These are phyloP conservation scores for Kwoniella shivajii DNA, from an alignment of 1,284 basidiomycete genomes.

Conservation along the genomic window DNA sequence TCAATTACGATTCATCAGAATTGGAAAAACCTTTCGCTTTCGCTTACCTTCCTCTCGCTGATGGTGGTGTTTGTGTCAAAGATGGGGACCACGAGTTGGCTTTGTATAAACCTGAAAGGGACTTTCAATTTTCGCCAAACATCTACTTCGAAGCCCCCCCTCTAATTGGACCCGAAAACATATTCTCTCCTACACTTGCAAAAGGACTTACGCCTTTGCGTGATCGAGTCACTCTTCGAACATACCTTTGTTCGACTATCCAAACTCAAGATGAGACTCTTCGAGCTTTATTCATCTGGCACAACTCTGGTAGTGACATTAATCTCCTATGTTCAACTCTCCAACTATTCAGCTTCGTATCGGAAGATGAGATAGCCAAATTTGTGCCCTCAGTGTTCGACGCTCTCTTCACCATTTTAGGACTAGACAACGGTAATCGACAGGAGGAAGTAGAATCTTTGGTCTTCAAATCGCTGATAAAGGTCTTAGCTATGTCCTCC, in stretches of 20 bases:
- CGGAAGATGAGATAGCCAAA: slow-evolving; percentile 91
- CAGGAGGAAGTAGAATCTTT: slow-evolving; percentile 76
- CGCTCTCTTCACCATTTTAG: slow-evolving; percentile 85
- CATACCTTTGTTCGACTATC: slow-evolving; percentile 87
- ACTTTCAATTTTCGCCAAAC: slow-evolving; percentile 64
- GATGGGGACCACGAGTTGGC: slow-evolving; percentile 87
- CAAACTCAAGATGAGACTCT: slow-evolving; percentile 91
- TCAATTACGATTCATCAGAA: slow-evolving; percentile 37
- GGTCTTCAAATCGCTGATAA: slow-evolving; percentile 88
- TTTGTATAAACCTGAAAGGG: slow-evolving; percentile 76
- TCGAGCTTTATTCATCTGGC: slow-evolving; percentile 80
- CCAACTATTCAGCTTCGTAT: slow-evolving; percentile 86
- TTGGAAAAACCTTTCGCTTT: slow-evolving; percentile 85
- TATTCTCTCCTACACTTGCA: slow-evolving; percentile 61
- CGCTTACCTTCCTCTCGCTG: slow-evolving; percentile 82
- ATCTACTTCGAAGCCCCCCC: slow-evolving; percentile 71
- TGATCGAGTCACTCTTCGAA: slow-evolving; percentile 79
- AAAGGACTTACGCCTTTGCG: slow-evolving; percentile 68
- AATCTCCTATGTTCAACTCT: slow-evolving; percentile 72
- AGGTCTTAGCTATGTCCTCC: slow-evolving; percentile 83
- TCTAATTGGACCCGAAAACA: slow-evolving; percentile 60
- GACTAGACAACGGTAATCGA: slow-evolving; percentile 68
- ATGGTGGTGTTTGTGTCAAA: slow-evolving; percentile 76
- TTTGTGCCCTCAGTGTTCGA: slow-evolving; percentile 92
- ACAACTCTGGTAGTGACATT: slow-evolving; percentile 59